Base-by-base conservation (phyloP, 2,329 filamentous ascomycete species). In the Aspergillus pseudonomiae region DNA sequence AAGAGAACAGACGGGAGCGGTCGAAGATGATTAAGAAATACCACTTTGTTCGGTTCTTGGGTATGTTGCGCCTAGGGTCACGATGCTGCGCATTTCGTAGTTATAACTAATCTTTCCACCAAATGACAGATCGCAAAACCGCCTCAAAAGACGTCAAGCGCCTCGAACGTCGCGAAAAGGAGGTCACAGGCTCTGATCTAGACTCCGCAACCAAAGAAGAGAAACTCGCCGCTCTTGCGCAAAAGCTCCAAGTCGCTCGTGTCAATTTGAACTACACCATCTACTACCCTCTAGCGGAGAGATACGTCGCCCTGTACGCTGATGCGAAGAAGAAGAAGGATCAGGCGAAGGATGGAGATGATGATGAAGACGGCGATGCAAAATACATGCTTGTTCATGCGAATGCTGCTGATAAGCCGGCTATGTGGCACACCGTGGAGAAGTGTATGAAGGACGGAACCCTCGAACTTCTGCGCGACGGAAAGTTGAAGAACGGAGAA, bases 1-100 rank as follows among this genome's bases (percentile, higher is more conserved):
- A 82, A 61, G 79, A 82, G 61, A 73, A 75, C 28, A 82, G 83
- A 59, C 80, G 85, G 68, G 77, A 82, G 68, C 80, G 81, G 67
- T 81, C 80, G 55, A 83, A 84, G 64, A 83, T 88, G 78, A 88
- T 89, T 63, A 80, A 81, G 63, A 84, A 83, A 71, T 90, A 88
- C 72, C 87, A 89, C 72, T 88, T 88, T 77, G 83, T 89, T n/a
- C 78, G 87, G n/a, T 90, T 89, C 71, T 83, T 89, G 65, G 87
- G 79, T 80, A 72, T 45, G 72, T 66, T 5, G 32, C 9, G 14
- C 19, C n/a, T 39, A 36, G 1, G 26, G 14, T 39, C 14, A 9
- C 2, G 2, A 19, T n/a, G 3, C n/a, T 41, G 7, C 19, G 19
- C 30, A 2, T 39, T 36, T 39, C 24, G 10, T 14, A 9, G n/a